Evolutionary conservation across 108 stramenopile species (phyloP), one percentile per base, ranked within the genome.

Genomic region (Parietichytrium sp.): DNA sequence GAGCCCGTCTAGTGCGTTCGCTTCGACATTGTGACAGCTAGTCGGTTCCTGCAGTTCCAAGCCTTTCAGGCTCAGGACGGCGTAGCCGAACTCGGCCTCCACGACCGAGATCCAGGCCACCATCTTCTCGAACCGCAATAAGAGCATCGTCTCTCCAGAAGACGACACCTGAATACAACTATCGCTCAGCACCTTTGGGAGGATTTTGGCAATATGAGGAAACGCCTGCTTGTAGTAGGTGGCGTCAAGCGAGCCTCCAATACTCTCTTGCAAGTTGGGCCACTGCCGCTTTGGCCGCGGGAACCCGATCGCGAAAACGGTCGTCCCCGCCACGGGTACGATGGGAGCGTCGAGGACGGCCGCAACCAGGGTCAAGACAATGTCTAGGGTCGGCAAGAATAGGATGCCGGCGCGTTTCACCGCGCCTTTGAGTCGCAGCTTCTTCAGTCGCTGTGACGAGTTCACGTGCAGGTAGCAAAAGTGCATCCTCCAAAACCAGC

Each of bases 21-120:
- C 61, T 27, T 72, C 61, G 15, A 72, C 61, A 38, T 72, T 72
- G 3, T 72, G 61, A 20, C 61, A 72, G 33, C 61, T 72, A n/a
- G 61, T 72, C 10, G 61, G 61, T 2, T 72, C 61, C 20, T 72
- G 61, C 61, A 72, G 10, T 25, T 72, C 61, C 23, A 72, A 42
- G 1, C 61, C 61, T 27, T 72, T 72, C 29, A 72, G 3, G 42
- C 45, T 33, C 36, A 38, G 13, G 15, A 72, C 25, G 38, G 38
- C 20, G 42, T 72, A 72, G 8, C 61, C 61, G 29, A 25, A 16
- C 20, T 72, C 61, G 61, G n/a, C 23, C 42, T 72, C 61, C n/a
- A 72, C 38, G 13, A 72, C 20, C 42, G 36, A 42, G 1, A 72
- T 20, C 61, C 61, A 72, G 42, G 61, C 61, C 15, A 72, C 45